These are phyloP conservation scores for Fraxinus sp. DNA, from an alignment of 305 asterid species.

Conservation along the genomic window DNA sequence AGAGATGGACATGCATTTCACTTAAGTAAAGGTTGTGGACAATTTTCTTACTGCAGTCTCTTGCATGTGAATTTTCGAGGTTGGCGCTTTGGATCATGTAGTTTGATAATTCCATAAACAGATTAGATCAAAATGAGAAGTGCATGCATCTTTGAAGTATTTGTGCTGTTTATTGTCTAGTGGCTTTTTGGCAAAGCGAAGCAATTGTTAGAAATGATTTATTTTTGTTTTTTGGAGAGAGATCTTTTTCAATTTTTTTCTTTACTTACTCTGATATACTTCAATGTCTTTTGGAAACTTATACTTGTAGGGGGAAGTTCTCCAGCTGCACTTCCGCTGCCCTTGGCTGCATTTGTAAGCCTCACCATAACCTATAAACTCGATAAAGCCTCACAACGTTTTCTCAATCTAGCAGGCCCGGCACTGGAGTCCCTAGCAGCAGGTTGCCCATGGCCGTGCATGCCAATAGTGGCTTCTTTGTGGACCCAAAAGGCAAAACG, in stretches of 20 bases:
- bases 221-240: neutral
- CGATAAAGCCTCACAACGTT: constrained; percentile 89
- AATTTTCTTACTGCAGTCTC: neutral
- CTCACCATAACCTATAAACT: constrained; percentile 97
- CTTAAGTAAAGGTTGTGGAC: neutral
- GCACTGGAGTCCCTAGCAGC: constrained; percentile 97
- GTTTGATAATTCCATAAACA: neutral
- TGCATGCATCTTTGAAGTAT: neutral
- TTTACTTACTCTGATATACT: constrained; percentile 1
- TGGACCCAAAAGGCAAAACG: constrained; percentile 97
- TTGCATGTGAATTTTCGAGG: neutral
- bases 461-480: constrained; percentile 93
- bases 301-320: constrained; percentile 66
- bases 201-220: neutral
- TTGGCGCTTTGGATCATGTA: constrained; percentile 1
- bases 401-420: constrained; percentile 94
- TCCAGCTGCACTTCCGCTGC: constrained; percentile 90
- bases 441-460: constrained; percentile 99
- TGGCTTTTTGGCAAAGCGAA: neutral
- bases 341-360: constrained; percentile 97
- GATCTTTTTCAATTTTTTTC: neutral
- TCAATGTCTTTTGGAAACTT: constrained; percentile 24
- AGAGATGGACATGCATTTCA: neutral
- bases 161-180: neutral
- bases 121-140: constrained; percentile 3